Evolutionary conservation across 768 basidiomycete genomes (phyloP), one percentile per base, ranked within the genome.

Genomic region (Phylloporus sp.): DNA sequence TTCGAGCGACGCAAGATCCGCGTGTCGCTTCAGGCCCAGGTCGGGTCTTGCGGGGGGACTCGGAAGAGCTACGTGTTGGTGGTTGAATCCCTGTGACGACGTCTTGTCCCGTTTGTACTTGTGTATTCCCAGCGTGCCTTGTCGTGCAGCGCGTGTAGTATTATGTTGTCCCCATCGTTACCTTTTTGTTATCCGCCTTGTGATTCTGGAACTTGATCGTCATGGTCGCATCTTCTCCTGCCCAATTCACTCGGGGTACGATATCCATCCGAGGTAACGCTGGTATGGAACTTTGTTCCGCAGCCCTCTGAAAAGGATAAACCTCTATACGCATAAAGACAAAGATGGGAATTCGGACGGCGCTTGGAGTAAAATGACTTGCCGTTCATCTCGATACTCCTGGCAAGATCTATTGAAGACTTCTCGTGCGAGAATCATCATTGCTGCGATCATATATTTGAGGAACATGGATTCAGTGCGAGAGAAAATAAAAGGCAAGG

Each of bases 1-100:
- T 60, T 65, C 11, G 63, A 67, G 48, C 55, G 64, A 24, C 63
- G 64, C 28, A 65, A 63, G 45, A 44, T 65, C 34, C 46, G 47
- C 7, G 61, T 55, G 22, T 44, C 37, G 14, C 53, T 67, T 6
- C 53, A 48, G 20, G 31, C 39, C 17, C 48, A 18, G 17, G 33
- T 27, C 22, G 48, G 42, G 17, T n/a, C 18, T n/a, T 46, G 33
- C n/a, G 21, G 33, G 14, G 54, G 18, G n/a, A n/a, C n/a, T n/a
- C n/a, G n/a, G 47, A 42, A 34, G 23, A 32, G 21, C 3, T 57
- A 53, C 5, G 29, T 42, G n/a, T 48, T 65, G 37, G 14, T 65
- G 13, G 54, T 65, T 5, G 59, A 65, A 28, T 63, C 64, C 27
- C 47, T 67, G 1, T 65, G 47, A 52, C 3, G 8, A 21, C 38